Conservation (phyloP, 352 stramenopile species). For the Plasmopara halstedii region DNA sequence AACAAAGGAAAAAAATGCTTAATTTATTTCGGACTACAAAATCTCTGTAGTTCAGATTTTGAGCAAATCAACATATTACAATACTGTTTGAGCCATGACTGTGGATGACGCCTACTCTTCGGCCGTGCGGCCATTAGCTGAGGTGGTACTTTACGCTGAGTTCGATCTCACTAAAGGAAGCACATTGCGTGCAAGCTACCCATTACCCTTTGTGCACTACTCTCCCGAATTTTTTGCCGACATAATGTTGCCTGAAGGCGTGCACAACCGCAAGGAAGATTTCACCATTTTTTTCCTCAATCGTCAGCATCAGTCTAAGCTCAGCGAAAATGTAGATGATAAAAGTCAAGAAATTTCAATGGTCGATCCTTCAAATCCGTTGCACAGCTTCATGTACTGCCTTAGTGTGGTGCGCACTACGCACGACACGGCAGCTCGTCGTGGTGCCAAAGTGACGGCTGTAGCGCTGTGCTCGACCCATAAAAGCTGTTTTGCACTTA, state of each 20-base stretch:
- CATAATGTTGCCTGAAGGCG: constrained; percentile 81
- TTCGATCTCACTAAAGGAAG: constrained; percentile 86
- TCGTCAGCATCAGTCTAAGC: constrained; percentile 27
- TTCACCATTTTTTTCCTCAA: constrained; percentile 87
- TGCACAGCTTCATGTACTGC: constrained; percentile 83
- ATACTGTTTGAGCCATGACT: not conserved
- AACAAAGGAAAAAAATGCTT: too few relatives aligned
- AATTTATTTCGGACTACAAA: too few relatives aligned
- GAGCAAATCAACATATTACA: too few relatives aligned
- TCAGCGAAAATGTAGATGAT: not conserved
- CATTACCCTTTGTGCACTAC: constrained; percentile 54
- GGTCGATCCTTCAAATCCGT: constrained; percentile 20
- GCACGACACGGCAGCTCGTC: constrained; percentile 60
- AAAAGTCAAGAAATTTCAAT: not conserved
- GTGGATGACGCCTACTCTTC: not conserved
- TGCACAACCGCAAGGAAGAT: constrained; percentile 83
- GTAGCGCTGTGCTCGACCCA: constrained; percentile 75
- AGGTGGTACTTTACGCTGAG: constrained; percentile 75
- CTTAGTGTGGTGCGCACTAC: constrained; percentile 80
- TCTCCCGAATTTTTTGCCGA: constrained; percentile 86
- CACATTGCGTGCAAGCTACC: constrained; percentile 71
- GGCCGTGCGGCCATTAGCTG: constrained; percentile 29
- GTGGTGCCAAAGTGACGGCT: constrained; percentile 74
- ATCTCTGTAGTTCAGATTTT: too few relatives aligned
- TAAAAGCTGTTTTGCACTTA: constrained; percentile 74